A percentile compares a stretch with the other conserved stretches of the same genome.
phyloP scores from a whole-genome alignment of 1,284 basidiomycete species.

The Athelia psychrophila region DNA sequence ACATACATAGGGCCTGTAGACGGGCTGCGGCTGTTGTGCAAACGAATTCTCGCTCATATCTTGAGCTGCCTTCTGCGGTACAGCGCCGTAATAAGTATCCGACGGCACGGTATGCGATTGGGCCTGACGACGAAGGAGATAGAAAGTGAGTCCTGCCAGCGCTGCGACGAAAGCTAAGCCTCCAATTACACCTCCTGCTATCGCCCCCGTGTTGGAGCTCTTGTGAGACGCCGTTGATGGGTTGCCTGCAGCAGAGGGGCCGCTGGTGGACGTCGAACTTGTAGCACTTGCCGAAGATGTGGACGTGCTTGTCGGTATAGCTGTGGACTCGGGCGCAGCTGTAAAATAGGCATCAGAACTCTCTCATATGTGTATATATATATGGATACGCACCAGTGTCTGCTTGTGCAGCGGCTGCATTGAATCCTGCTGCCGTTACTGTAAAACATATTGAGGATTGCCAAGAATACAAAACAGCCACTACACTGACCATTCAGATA shows the following conservation, averaged over 20 bases:
- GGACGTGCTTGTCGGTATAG: no score
- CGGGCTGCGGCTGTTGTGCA: not conserved
- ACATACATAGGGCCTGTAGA: not conserved
- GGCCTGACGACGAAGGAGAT: conserved; percentile 15
- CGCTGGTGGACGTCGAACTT: no score
- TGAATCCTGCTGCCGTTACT: not conserved
- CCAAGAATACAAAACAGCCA: no score
- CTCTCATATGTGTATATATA: not conserved
- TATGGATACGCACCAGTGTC: not conserved
- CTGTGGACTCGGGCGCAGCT: no score
- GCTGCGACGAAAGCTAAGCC: conserved; percentile 28
- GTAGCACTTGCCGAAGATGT: no score
- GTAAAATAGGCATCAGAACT: not conserved
- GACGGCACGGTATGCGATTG: conserved; percentile 14
- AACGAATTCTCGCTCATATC: not conserved
- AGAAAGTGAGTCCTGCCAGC: conserved; percentile 20
- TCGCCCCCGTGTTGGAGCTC: conserved; percentile 21
- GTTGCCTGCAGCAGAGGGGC: no score
- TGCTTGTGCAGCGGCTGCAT: not conserved
- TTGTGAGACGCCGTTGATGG: not conserved
- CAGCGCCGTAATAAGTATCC: conserved; percentile 3
- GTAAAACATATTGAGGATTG: no score
- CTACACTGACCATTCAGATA: conserved; percentile 27
- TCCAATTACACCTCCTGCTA: conserved; percentile 36
- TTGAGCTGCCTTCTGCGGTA: conserved; percentile 5